Conservation (phyloP, 306 rosid species). For the Vicia villosa region DNA sequence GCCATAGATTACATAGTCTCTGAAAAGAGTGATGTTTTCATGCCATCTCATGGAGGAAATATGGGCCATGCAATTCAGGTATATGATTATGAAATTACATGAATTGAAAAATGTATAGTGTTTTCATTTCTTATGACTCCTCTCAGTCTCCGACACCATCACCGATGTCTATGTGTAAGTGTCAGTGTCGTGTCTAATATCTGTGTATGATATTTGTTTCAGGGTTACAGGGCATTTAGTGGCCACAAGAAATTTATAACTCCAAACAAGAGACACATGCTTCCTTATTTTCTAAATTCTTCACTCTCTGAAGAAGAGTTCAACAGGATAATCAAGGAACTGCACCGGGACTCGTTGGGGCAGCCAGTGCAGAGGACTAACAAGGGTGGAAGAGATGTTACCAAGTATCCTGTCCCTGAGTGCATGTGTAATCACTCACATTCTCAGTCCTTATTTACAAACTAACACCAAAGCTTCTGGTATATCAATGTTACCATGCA, state of each 20-base stretch:
- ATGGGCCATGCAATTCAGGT: slow-evolving; percentile 99
- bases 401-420: slow-evolving; percentile 82
- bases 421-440: slow-evolving; percentile 79
- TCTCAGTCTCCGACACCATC: too few relatives aligned
- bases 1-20: slow-evolving; percentile 91
- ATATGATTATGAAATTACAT: slow-evolving; percentile 16
- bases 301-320: slow-evolving; percentile 76
- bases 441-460: slow-evolving; percentile 30
- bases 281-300: slow-evolving; percentile 66
- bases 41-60: slow-evolving; percentile 99
- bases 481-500: not conserved
- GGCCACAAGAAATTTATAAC: slow-evolving; percentile 96
- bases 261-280: slow-evolving; percentile 95
- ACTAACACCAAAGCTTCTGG: slow-evolving; percentile 27
- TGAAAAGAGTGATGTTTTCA: slow-evolving; percentile 88
- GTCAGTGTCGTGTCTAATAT: not conserved
- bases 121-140: too few relatives aligned
- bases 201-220: slow-evolving; percentile 10
- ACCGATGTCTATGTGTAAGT: not conserved
- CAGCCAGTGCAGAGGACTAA: slow-evolving; percentile 72
- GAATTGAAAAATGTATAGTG: too few relatives aligned
- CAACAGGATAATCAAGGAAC: slow-evolving; percentile 58
- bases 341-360: slow-evolving; percentile 82
- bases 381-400: slow-evolving; percentile 79
- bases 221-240: slow-evolving; percentile 89